A percentile compares a stretch with the other conserved stretches of the same genome.
phyloP scores from a whole-genome alignment of 2,329 filamentous ascomycete genomes.

The Cladosporium austrohemisphaericum region DNA sequence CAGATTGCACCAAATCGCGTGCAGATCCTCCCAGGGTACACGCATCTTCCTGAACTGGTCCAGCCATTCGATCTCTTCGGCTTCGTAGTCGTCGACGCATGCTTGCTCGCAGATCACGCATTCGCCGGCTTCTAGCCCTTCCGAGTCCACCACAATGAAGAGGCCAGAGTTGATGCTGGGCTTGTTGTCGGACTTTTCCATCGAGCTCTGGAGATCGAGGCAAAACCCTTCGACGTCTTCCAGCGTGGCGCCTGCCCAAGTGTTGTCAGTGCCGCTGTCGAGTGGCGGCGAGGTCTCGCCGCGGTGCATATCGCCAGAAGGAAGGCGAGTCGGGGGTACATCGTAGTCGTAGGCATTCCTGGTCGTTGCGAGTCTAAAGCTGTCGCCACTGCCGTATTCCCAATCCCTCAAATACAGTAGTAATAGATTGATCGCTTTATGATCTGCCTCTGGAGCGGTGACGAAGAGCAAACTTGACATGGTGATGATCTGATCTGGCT shows the following conservation, averaged over 20 bases:
- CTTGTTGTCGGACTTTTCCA: background rate
- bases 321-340: background rate
- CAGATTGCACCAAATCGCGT: slow-evolving; percentile 19
- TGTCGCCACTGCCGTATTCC: slow-evolving; percentile 5
- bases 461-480: slow-evolving; percentile 17
- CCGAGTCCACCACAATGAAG: slow-evolving; percentile 16
- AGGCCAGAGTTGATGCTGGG: too few species aligned
- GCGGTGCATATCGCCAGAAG: background rate
- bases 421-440: slow-evolving; percentile 18
- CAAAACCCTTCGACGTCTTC: slow-evolving; percentile 18
- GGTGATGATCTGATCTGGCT: too few species aligned
- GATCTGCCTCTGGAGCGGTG: slow-evolving; percentile 17
- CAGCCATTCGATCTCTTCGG: background rate
- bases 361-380: slow-evolving; percentile 14
- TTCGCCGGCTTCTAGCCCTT: slow-evolving; percentile 2
- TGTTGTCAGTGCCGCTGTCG: slow-evolving; percentile 1
- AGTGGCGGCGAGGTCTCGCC: background rate
- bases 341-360: slow-evolving; percentile 14
- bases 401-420: slow-evolving; percentile 19
- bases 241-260: slow-evolving; percentile 13
- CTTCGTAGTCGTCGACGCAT: background rate
- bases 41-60: slow-evolving; percentile 16
- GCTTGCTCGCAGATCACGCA: background rate
- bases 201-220: background rate
- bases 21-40: slow-evolving; percentile 16